Evolutionary conservation across 495 filamentous ascomycete species (phyloP).

Genomic region (Xylaria sp.): DNA sequence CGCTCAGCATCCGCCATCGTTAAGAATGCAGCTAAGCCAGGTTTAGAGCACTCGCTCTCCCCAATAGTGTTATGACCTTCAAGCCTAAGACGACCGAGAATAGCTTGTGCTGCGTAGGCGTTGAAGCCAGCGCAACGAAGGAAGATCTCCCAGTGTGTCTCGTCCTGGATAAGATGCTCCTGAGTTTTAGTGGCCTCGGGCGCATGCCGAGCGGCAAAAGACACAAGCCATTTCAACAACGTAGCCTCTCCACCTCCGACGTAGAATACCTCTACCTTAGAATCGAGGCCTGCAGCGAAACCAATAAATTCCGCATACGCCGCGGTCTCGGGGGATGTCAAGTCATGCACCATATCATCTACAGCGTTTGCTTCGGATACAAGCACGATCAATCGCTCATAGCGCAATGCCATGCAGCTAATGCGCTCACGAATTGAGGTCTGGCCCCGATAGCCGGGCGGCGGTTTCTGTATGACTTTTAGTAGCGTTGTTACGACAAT

Average conservation of each 20-base stretch:
- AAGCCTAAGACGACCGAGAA: constrained; percentile 61
- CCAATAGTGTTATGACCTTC: constrained; percentile 36
- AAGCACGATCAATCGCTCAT: constrained; percentile 75
- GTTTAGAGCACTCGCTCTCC: constrained; percentile 22
- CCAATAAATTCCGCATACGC: constrained; percentile 62
- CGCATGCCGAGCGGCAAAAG: constrained; percentile 50
- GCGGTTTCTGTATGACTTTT: constrained; percentile 71
- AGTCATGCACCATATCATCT: constrained; percentile 45
- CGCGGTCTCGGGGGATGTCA: constrained; percentile 53
- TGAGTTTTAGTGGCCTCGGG: constrained; percentile 39
- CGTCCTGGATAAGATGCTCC: constrained; percentile 49
- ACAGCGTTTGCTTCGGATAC: constrained; percentile 61
- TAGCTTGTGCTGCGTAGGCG: constrained; percentile 76
- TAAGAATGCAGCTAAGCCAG: constrained; percentile 65
- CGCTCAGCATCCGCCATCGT: constrained; percentile 60
- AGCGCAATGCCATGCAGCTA: constrained; percentile 59
- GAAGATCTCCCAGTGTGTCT: constrained; percentile 77
- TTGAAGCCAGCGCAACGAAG: constrained; percentile 78
- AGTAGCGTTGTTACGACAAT: constrained; percentile 75
- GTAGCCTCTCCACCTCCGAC: constrained; percentile 64
- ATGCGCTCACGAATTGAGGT: constrained; percentile 66
- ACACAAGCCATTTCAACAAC: constrained; percentile 64
- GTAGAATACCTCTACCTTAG: constrained; percentile 56
- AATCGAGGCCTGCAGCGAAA: constrained; percentile 54
- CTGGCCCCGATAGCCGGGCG: constrained; percentile 64